Evolutionary conservation across 2,329 filamentous ascomycete species (phyloP), one percentile per base, ranked within the genome.

Genomic region (Paramyrothecium roridum): DNA sequence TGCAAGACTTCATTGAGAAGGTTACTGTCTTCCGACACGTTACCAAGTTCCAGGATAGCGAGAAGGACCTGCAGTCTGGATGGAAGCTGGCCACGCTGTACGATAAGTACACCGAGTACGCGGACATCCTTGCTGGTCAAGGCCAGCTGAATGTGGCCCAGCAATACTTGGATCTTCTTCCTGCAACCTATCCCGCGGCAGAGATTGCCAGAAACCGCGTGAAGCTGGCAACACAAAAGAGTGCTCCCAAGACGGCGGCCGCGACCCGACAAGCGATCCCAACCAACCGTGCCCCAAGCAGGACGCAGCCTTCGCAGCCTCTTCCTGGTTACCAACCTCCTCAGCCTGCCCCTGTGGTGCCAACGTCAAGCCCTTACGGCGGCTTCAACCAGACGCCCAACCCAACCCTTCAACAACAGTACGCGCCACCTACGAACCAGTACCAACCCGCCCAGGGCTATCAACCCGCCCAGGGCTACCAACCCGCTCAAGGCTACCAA

Each of bases 1-100:
- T 99, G 47, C 95, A 98, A 72, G 88, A 90, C 61, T 93, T 99
- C 68, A 96, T 99, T 59, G 95, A 99, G 76, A 99, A 99, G 80
- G 95, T 99, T 49, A 96, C 93, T 0, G 85, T 99, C 53, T 99
- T 99, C 86, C 88, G 95, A 54, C 85, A 95, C 63, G 93, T 97
- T 47, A 93, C 92, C 59, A 92, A 93, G 67, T 99, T 97, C 77
- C 78, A 89, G 64, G 95, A 99, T 69, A 73, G 76, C 10, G 92
- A 97, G 67, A 84, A 84, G 60, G 75, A 76, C 49, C 83, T 90
- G 63, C 80, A 83, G 11, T 86, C 87, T 1, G 90, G 88, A 63
- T 99, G 93, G 93, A 97, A 96, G 76, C 85, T 99, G 57, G 83
- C 86, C 40, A 81, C 87, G 2, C 78, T 99, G 53, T 99, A 99